Evolutionary conservation across 257 asterid genomes (phyloP).

Genomic region (Plantago ovata): DNA sequence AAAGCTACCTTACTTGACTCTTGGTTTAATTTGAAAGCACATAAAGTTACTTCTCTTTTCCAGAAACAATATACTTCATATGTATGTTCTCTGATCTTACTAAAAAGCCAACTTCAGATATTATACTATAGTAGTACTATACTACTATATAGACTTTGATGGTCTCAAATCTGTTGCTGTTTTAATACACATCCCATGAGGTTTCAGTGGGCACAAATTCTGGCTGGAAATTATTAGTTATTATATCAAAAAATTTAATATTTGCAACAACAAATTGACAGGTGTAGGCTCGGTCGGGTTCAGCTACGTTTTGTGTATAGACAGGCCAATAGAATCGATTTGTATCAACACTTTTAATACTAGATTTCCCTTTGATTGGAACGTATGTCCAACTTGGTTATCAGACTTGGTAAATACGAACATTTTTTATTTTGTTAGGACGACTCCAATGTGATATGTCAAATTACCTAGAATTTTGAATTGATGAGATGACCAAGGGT

Average conservation of each 20-base stretch:
- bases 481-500: too few relatives aligned
- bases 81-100: constrained; percentile 14
- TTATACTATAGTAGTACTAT: too few relatives aligned
- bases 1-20: constrained; percentile 17
- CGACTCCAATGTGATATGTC: too few relatives aligned
- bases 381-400: too few relatives aligned
- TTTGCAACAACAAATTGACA: constrained; percentile 17
- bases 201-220: constrained; percentile 29
- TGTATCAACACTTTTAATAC: too few relatives aligned
- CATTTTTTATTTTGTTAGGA: too few relatives aligned
- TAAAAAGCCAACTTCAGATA: constrained; percentile 22
- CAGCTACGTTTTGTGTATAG: too few relatives aligned
- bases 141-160: not conserved
- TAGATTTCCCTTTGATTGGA: too few relatives aligned
- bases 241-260: constrained; percentile 18
- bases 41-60: constrained; percentile 52
- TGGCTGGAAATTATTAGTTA: constrained; percentile 37
- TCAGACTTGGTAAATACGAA: too few relatives aligned
- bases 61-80: not conserved
- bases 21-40: constrained; percentile 35
- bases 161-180: constrained; percentile 19
- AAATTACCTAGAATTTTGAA: too few relatives aligned
- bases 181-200: constrained; percentile 36
- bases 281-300: too few relatives aligned
- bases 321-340: too few relatives aligned